Conservation (phyloP, 768 basidiomycete genomes). For the Leucocoprinus sp. region DNA sequence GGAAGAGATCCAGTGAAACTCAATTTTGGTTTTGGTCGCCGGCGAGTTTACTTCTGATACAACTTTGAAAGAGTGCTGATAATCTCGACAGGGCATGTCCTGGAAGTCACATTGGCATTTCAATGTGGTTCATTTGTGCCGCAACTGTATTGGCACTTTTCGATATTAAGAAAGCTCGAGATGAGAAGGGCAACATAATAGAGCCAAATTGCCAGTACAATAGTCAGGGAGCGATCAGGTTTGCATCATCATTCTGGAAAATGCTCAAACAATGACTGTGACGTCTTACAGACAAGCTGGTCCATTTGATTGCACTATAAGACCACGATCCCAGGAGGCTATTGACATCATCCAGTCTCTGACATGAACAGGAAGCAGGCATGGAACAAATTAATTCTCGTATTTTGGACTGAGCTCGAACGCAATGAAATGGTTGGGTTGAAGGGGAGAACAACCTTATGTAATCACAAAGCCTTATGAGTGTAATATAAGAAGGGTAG, state of each 20-base stretch:
- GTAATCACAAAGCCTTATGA: no score
- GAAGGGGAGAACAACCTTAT: no score
- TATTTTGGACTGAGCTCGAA: not conserved
- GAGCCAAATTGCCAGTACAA: conserved; percentile 11
- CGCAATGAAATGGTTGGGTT: no score
- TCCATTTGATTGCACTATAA: conserved; percentile 21
- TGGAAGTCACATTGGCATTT: conserved; percentile 17
- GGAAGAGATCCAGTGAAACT: conserved; percentile 36
- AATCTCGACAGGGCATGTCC: conserved; percentile 18
- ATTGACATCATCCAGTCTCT: conserved; percentile 15
- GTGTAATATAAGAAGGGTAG: no score
- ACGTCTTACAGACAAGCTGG: conserved; percentile 12
- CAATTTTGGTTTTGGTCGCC: conserved; percentile 50
- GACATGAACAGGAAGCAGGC: not conserved
- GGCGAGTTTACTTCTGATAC: conserved; percentile 24
- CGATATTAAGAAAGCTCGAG: conserved; percentile 12
- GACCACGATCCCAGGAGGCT: conserved; percentile 17
- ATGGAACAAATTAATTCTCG: not conserved
- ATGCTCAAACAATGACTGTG: not conserved
- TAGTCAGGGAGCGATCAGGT: conserved; percentile 10
- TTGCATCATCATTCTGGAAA: not conserved
- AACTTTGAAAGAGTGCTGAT: not conserved
- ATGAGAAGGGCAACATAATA: conserved; percentile 11
- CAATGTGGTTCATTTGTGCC: conserved; percentile 13
- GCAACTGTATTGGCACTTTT: conserved; percentile 15